phyloP scores from a whole-genome alignment of 164 flowering plant species.

The Aristolochia contorta region DNA sequence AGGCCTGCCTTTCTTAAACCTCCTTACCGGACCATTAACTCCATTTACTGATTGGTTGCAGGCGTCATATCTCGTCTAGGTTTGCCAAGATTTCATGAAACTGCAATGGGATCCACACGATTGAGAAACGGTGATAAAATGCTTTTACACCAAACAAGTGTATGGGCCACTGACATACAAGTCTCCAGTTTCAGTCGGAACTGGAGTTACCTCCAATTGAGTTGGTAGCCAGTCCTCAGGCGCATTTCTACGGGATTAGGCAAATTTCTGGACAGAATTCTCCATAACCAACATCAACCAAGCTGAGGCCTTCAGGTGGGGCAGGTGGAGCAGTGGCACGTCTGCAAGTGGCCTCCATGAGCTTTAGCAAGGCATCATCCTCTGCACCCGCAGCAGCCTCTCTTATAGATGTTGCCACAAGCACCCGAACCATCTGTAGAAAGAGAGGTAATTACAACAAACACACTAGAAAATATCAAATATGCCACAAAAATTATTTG shows the following conservation, averaged over 20 bases:
- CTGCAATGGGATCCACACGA: not conserved
- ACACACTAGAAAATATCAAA: no score
- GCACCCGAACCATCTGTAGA: conserved; percentile 90
- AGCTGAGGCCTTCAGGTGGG: conserved; percentile 90
- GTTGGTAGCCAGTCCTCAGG: not conserved
- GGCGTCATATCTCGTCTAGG: not conserved
- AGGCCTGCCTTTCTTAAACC: no score
- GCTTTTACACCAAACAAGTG: not conserved
- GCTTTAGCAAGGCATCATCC: conserved; percentile 63
- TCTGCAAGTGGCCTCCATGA: conserved; percentile 90
- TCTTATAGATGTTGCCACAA: conserved; percentile 78
- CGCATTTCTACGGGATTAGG: conserved; percentile 33
- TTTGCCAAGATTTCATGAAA: not conserved
- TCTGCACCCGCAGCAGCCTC: conserved; percentile 97
- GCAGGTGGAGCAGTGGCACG: conserved; percentile 99
- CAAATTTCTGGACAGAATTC: conserved; percentile 49
- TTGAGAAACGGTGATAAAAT: not conserved
- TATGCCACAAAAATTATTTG: no score
- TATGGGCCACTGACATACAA: not conserved
- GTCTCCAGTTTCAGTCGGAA: no score
- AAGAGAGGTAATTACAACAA: not conserved
- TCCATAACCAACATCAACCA: conserved; percentile 74
- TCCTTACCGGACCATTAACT: no score
- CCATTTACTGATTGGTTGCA: no score
- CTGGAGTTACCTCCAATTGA: not conserved